Percentiles rank a stretch among this genome's conserved stretches.
Conservation (phyloP, 352 stramenopile genomes). For the Phytopythium helicoides region DNA sequence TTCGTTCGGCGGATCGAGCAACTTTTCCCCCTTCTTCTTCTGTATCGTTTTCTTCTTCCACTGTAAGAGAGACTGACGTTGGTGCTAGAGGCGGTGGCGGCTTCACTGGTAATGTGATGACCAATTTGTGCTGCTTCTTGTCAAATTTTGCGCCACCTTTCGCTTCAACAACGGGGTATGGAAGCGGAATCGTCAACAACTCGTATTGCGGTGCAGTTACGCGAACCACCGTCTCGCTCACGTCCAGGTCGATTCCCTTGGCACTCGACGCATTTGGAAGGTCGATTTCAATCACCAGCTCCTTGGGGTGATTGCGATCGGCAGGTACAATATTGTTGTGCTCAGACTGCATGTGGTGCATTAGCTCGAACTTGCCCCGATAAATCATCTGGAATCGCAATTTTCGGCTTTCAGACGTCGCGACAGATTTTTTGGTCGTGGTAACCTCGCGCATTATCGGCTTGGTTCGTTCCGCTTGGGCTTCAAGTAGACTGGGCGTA, state of each 20-base stretch:
- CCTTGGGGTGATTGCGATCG: slow-evolving; percentile 44
- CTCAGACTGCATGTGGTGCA: slow-evolving; percentile 71
- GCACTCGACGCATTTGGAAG: slow-evolving; percentile 60
- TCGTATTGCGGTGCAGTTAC: slow-evolving; percentile 45
- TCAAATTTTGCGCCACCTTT: slow-evolving; percentile 84
- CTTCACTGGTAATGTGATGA: slow-evolving; percentile 80
- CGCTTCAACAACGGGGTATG: slow-evolving; percentile 74
- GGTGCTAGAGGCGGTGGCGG: slow-evolving; percentile 33
- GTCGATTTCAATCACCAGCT: slow-evolving; percentile 62
- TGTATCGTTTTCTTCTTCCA: slow-evolving; percentile 37
- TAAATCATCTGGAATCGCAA: slow-evolving; percentile 64
- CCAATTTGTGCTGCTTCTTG: slow-evolving; percentile 64
- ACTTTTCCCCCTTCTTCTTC: slow-evolving; percentile 18
- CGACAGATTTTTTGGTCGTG: slow-evolving; percentile 10
- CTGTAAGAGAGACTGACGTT: slow-evolving; percentile 24
- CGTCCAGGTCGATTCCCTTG: slow-evolving; percentile 62
- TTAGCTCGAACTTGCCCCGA: slow-evolving; percentile 63
- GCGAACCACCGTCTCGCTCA: slow-evolving; percentile 48
- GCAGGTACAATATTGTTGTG: slow-evolving; percentile 24
- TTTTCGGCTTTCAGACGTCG: slow-evolving; percentile 1
- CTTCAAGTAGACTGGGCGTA: slow-evolving; percentile 10
- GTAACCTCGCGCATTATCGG: slow-evolving; percentile 21
- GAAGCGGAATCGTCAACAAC: slow-evolving; percentile 52
- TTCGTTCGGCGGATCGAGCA: slow-evolving; percentile 2
- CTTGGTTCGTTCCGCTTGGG: slow-evolving; percentile 8